These are phyloP conservation scores for Pleurotus tuoliensis DNA, from an alignment of 768 basidiomycete genomes.

Conservation along the genomic window DNA sequence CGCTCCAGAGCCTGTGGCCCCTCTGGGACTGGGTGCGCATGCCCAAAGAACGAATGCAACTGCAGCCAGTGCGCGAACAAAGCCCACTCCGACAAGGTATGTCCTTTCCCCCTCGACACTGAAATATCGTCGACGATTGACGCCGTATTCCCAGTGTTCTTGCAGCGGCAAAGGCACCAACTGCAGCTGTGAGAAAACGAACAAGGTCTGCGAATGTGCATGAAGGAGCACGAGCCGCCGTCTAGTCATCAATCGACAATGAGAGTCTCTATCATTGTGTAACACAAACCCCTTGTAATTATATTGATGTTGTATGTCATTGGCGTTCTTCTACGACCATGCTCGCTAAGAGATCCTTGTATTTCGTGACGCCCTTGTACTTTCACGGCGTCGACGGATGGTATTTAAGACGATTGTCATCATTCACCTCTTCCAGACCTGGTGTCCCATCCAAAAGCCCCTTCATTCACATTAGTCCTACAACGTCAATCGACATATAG, in stretches of 20 bases:
- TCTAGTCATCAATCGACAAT: background rate
- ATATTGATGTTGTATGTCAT: background rate
- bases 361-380: background rate
- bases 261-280: background rate
- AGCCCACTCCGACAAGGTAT: conserved; percentile 30
- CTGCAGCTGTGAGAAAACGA: conserved; percentile 27
- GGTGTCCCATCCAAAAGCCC: background rate
- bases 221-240: background rate
- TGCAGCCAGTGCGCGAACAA: conserved; percentile 35
- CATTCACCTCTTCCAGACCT: background rate
- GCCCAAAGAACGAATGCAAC: conserved; percentile 30
- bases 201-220: conserved; percentile 30
- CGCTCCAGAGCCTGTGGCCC: conserved; percentile 29
- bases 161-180: conserved; percentile 23
- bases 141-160: conserved; percentile 21
- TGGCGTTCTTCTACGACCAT: background rate
- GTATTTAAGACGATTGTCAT: background rate
- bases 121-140: no score
- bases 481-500: no score
- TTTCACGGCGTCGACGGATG: background rate
- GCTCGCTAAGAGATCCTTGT: background rate
- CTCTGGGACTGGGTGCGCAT: conserved; percentile 32
- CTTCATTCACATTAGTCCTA: no score
- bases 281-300: background rate
- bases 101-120: no score